Percentiles rank a stretch among this genome's conserved stretches.
phyloP scores from a whole-genome alignment of 441 rosid genomes.

The Sinapis alba region DNA sequence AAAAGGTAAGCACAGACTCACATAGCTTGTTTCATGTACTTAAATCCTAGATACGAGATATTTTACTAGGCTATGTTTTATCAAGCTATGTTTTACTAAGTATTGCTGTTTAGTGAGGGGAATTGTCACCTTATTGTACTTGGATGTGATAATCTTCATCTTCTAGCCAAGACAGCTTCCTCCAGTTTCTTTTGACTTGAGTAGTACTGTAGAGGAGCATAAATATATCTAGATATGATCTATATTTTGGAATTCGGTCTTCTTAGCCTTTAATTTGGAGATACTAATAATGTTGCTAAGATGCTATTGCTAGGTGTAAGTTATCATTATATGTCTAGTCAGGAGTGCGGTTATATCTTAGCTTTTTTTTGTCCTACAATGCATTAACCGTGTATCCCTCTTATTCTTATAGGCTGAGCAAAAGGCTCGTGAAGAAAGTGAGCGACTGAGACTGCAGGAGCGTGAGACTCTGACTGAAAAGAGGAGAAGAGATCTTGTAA shows the following conservation, averaged over 20 bases:
- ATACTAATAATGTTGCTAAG: not conserved
- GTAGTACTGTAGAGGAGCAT: not conserved
- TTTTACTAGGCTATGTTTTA: too few relatives aligned
- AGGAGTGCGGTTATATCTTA: not conserved
- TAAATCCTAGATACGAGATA: not conserved
- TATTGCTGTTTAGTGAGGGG: constrained; percentile 1
- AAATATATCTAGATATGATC: not conserved
- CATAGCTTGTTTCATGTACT: not conserved
- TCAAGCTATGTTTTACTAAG: not conserved
- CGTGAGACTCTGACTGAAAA: constrained; percentile 83
- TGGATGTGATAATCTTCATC: constrained; percentile 5
- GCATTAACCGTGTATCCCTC: not conserved
- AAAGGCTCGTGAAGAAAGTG: constrained; percentile 88
- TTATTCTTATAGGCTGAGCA: constrained; percentile 65
- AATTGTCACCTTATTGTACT: not conserved
- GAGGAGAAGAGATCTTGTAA: constrained; percentile 89
- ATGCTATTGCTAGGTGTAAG: constrained; percentile 12
- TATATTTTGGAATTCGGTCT: not conserved
- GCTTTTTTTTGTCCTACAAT: not conserved
- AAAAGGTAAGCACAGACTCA: constrained; percentile 56
- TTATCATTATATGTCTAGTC: constrained; percentile 6
- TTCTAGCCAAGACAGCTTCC: not conserved
- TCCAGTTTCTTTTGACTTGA: not conserved
- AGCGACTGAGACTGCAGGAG: constrained; percentile 86
- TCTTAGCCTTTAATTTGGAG: constrained; percentile 2